Base-by-base conservation (phyloP, 495 filamentous ascomycete species). In the Neurospora tetrasperma region DNA sequence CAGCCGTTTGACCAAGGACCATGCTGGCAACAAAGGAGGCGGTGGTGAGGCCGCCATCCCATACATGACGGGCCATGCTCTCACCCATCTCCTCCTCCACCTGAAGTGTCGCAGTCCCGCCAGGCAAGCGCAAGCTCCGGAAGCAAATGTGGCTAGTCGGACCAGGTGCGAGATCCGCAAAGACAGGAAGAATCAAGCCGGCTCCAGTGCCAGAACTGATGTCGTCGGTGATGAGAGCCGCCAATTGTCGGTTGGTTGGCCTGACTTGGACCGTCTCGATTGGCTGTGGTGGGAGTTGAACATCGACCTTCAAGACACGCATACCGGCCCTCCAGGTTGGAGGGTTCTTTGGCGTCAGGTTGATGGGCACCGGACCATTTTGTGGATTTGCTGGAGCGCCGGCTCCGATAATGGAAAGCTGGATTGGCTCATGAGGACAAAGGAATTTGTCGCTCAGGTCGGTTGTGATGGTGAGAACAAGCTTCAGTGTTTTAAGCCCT, bases 71-170 rank as follows among this genome's bases (percentile, higher is more conserved):
- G 18, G 95, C 94, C 76, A 99, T 97, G 79, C 93, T 97, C 79
- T 98, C 94, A 8, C 94, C 95, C 3, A 94, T 94, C 73, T 98
- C 94, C 77, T 99, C 96, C 84, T 91, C 92, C 27, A 98, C 88
- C 70, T 78, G 74, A 44, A 80, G 72, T 20, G 71, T 68, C 43
- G 71, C 75, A 73, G 76, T 46, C 88, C 75, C 31, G 1, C 70
- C 66, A 12, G 75, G 72, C 1, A 85, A 73, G 5, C 74, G 75
- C 46, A 85, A 75, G 69, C 79, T 82, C 40, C 84, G 81, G 44
- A 84, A 74, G 40, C 80, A 80, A 27, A 84, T 79, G 5, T 77
- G 73, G 10, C 27, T 72, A 9, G 39, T 43, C 5, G 27, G 43
- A 18, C 40, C 69, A 16, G 69, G 38, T 9, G 71, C 66, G 62